Base-by-base conservation (phyloP, 1,284 basidiomycete species). In the Pseudomicrostroma phylloplanum region DNA sequence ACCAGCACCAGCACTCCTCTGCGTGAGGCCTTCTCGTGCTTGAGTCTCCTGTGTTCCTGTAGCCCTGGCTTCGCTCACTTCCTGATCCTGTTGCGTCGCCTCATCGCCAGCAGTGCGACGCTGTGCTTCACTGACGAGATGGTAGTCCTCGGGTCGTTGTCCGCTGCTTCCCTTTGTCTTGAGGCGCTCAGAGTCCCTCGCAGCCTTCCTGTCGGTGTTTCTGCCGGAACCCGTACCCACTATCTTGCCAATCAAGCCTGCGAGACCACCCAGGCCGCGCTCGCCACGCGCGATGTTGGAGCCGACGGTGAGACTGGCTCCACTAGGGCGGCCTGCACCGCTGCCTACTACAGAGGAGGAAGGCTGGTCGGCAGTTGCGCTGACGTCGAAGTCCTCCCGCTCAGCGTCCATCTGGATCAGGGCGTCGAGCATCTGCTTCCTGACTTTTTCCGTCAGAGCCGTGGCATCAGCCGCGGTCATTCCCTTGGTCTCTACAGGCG, bases 401-500 rank as follows among this genome's bases (percentile, higher is more conserved):
- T 72, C 62, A 9, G 61, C 55, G 48, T 65, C 62, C 63, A 67
- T 65, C 25, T 41, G 36, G n/a, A 56, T 55, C 21, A 92, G 80
- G 8, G 86, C 80, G 1, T 82, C 82, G 48, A 91, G 81, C 90
- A 92, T 92, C 73, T 85, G 81, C 66, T 86, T 83, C 40, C 86
- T 86, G 17, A 90, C 87, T 61, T 83, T 85, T 23, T 81, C 80
- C 1, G 85, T 82, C 40, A 92, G 84, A 6, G 83, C 83, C 56
- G 82, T 79, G 26, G 89, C 86, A 73, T 92, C 90, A 8, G 82
- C 83, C 1, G 83, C 76, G 2, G 86, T 88, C 48, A 91, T 79
- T 8, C 86, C 86, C n/a, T 81, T 75, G 0, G 90, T 93, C 26
- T 84, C 79, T 56, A 92, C 83, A 0, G 91, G 89, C 12, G 88